phyloP scores from a whole-genome alignment of 2,329 filamentous ascomycete genomes.

The Lachnellula suecica region DNA sequence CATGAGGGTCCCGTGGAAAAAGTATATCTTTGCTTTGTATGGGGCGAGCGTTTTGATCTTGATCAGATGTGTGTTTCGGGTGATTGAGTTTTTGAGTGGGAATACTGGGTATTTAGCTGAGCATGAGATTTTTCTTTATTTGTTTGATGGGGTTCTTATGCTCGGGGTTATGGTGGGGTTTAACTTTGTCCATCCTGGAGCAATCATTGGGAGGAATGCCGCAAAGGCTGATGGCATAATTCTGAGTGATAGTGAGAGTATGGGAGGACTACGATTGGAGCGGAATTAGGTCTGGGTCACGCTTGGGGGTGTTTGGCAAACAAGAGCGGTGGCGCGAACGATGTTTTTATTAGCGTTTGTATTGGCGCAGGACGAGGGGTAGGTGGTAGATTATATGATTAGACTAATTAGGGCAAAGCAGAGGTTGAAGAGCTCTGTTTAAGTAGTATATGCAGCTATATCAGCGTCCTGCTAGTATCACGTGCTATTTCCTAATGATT shows the following conservation, averaged over 20 bases:
- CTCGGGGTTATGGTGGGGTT: slow-evolving; percentile 37
- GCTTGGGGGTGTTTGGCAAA: background rate
- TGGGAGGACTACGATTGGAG: background rate
- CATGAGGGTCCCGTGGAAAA: slow-evolving; percentile 21
- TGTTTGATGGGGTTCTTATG: slow-evolving; percentile 47
- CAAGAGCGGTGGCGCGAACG: too few relatives aligned
- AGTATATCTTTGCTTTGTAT: slow-evolving; percentile 42
- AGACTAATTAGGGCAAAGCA: too few relatives aligned
- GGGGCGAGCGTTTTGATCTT: slow-evolving; percentile 44
- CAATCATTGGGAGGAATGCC: slow-evolving; percentile 14
- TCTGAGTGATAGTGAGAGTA: slow-evolving; percentile 1
- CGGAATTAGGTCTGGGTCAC: background rate
- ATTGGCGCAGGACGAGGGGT: too few relatives aligned
- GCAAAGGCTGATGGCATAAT: background rate
- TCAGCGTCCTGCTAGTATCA: too few relatives aligned
- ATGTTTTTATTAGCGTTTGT: too few relatives aligned
- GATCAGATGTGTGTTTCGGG: slow-evolving; percentile 46
- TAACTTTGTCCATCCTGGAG: slow-evolving; percentile 36
- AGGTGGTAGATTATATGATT: too few relatives aligned
- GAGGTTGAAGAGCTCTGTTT: too few relatives aligned
- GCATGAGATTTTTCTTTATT: slow-evolving; percentile 45
- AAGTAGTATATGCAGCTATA: too few relatives aligned
- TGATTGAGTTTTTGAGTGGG: slow-evolving; percentile 48
- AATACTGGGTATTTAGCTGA: slow-evolving; percentile 42
- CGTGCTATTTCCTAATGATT: too few relatives aligned